These are phyloP conservation scores for Coemansia sp. DNA, from an alignment of 192 early-diverging fungal genomes.

Conservation along the genomic window DNA sequence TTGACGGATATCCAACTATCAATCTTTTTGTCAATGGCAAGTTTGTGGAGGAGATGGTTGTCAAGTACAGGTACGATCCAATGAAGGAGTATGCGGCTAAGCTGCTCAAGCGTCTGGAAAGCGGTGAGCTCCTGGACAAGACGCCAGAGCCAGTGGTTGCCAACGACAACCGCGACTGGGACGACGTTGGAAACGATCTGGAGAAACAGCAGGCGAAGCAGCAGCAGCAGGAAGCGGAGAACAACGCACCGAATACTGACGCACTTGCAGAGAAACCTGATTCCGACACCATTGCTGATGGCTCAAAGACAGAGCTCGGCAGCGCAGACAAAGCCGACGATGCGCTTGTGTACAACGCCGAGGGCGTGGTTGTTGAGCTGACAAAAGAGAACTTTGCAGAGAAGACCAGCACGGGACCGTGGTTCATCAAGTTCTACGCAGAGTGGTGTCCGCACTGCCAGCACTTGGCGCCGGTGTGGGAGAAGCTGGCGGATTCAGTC, in stretches of 20 bases:
- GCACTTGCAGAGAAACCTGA: neutral
- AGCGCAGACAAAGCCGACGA: slow-evolving; percentile 12
- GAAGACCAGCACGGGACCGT: slow-evolving; percentile 62
- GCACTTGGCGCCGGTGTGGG: slow-evolving; percentile 78
- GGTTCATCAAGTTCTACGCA: slow-evolving; percentile 89
- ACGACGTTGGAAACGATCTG: slow-evolving; percentile 25
- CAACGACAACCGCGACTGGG: slow-evolving; percentile 50
- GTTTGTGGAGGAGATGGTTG: slow-evolving; percentile 42
- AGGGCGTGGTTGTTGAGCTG: slow-evolving; percentile 61
- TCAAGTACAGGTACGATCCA: slow-evolving; percentile 28
- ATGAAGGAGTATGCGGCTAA: slow-evolving; percentile 51
- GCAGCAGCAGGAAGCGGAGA: slow-evolving; percentile 1
- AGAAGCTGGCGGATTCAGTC: slow-evolving; percentile 62
- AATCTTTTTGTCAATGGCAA: slow-evolving; percentile 56
- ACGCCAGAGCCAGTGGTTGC: slow-evolving; percentile 27
- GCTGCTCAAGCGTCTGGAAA: slow-evolving; percentile 25
- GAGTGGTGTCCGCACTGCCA: slow-evolving; percentile 92
- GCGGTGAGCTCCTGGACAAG: slow-evolving; percentile 30
- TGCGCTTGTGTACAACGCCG: slow-evolving; percentile 41
- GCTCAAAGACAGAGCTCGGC: neutral
- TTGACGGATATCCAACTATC: slow-evolving; percentile 62
- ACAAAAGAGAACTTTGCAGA: slow-evolving; percentile 57
- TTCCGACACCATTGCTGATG: neutral
- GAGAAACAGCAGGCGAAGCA: slow-evolving; percentile 6
- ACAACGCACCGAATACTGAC: neutral